Base-by-base conservation (phyloP, 1,139 yeast genomes). In the Suhomyces guaymorum region DNA sequence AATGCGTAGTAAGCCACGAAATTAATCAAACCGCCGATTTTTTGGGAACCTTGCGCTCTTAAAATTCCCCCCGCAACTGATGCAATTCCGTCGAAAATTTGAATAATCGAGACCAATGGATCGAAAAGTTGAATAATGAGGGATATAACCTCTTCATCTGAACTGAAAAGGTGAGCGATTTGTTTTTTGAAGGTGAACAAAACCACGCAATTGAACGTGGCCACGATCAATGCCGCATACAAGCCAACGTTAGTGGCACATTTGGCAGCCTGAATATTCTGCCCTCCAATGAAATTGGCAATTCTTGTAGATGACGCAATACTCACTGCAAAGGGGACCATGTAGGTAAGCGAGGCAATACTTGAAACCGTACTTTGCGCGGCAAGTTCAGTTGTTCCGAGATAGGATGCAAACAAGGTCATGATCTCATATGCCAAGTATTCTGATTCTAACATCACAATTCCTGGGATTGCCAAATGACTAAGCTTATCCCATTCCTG, bases 331-430 rank as follows among this genome's bases (percentile, higher is more conserved):
- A 89, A 89, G 10, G 96, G 96, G 10, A 86, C 72, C 83, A 87
- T 89, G 51, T 85, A 89, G 1, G 88, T 66, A 35, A 89, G 64
- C 2, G 94, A 82, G 1, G 92, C 90, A 33, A 87, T 70, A 4
- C 95, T 82, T 4, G 94, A 80, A 0, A 86, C 81, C 0, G 95
- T 90, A 30, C 95, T 82, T 57, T 89, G 96, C 0, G 96, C 92
- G 0, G 96, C 96, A 46, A 89, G 63, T 34, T 84, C 86, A 4
- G 77, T 73, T 1, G 95, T 84, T 3, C 97, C 96, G 51, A 85
- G 82, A 44, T 80, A 79, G 1, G 95, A 82, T 16, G 90, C 84
- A 46, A 76, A 57, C 33, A 77, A 61, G 1, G 82, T 77, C 51
- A 77, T 63, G 28, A 77, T 66, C 53, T 77, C 82, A 48, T 76